phyloP scores from a whole-genome alignment of 495 filamentous ascomycete species.

The Friedmanniomyces simplex region DNA sequence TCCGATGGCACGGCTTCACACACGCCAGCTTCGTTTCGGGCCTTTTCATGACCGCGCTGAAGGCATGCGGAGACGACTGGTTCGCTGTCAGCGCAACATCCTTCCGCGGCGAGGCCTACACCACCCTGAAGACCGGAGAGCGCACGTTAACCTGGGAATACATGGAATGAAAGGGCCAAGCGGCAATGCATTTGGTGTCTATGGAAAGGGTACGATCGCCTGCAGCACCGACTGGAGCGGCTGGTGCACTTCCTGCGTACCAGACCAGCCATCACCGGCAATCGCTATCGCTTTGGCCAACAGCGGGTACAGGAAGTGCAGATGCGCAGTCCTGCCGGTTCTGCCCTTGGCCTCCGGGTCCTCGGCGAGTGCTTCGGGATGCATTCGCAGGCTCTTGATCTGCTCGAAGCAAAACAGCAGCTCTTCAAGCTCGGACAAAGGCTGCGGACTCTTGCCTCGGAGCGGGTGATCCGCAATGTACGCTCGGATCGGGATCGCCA shows the following conservation, averaged over 20 bases:
- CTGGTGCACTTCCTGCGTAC: slow-evolving; percentile 50
- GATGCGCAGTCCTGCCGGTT: slow-evolving; percentile 55
- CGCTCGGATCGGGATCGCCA: slow-evolving; percentile 62
- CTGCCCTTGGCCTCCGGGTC: slow-evolving; percentile 39
- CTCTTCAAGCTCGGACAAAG: slow-evolving; percentile 67
- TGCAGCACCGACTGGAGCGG: slow-evolving; percentile 50
- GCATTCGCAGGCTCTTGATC: slow-evolving; percentile 55
- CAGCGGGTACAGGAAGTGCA: slow-evolving; percentile 75
- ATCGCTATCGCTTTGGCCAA: slow-evolving; percentile 58
- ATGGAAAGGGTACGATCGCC: slow-evolving; percentile 18
- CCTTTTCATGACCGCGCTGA: slow-evolving; percentile 24
- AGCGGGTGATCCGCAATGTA: slow-evolving; percentile 91
- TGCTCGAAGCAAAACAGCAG: slow-evolving; percentile 58
- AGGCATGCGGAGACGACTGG: slow-evolving; percentile 24
- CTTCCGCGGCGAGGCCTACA: slow-evolving; percentile 24
- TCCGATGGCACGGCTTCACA: slow-evolving; percentile 32
- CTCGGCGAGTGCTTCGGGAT: slow-evolving; percentile 61
- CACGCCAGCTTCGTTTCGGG: slow-evolving; percentile 21
- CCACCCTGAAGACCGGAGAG: slow-evolving; percentile 7
- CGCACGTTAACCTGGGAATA: slow-evolving; percentile 21
- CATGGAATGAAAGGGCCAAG: slow-evolving; percentile 1
- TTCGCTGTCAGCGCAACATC: slow-evolving; percentile 23
- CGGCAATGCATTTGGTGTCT: not conserved
- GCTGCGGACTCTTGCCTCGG: slow-evolving; percentile 84
- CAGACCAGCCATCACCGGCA: slow-evolving; percentile 38